phyloP scores from a whole-genome alignment of 1,139 yeast species.

The Hyphopichia pseudoburtonii region DNA sequence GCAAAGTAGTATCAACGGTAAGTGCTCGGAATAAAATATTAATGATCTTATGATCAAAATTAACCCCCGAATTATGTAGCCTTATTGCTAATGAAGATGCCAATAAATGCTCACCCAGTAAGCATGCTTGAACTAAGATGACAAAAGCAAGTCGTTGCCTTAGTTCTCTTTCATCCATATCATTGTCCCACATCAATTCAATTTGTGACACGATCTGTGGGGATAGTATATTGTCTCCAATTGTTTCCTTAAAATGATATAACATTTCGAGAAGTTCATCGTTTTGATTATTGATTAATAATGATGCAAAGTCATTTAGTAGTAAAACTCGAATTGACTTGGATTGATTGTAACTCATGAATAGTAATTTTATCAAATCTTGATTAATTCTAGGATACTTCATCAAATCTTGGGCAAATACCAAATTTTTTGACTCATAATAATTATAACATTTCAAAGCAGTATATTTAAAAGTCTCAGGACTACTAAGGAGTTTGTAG shows the following conservation, averaged over 20 bases:
- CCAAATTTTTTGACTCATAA: constrained; percentile 10
- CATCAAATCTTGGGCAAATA: constrained; percentile 21
- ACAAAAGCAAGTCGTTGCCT: neutral
- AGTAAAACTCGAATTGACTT: constrained; percentile 20
- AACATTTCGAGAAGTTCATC: too few relatives aligned
- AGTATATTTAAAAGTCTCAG: constrained; percentile 14
- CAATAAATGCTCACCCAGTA: constrained; percentile 23
- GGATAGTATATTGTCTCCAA: too few relatives aligned
- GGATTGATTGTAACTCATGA: constrained; percentile 15
- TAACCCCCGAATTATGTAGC: constrained; percentile 7
- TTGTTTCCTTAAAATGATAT: too few relatives aligned
- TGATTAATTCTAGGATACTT: constrained; percentile 17
- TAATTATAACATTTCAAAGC: constrained; percentile 15
- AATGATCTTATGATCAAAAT: constrained; percentile 6
- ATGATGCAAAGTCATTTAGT: constrained; percentile 15
- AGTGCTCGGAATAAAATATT: constrained; percentile 10
- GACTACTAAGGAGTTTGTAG: constrained; percentile 5
- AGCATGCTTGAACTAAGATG: constrained; percentile 12
- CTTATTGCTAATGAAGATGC: constrained; percentile 19
- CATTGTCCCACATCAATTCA: too few relatives aligned
- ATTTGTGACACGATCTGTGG: too few relatives aligned
- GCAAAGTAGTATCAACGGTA: constrained; percentile 7
- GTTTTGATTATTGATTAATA: constrained; percentile 7
- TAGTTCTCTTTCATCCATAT: neutral
- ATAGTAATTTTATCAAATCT: constrained; percentile 16